Evolutionary conservation across 202 grass and related monocot genomes (phyloP), one percentile per base, ranked within the genome.

Genomic region (Digitaria exilis): DNA sequence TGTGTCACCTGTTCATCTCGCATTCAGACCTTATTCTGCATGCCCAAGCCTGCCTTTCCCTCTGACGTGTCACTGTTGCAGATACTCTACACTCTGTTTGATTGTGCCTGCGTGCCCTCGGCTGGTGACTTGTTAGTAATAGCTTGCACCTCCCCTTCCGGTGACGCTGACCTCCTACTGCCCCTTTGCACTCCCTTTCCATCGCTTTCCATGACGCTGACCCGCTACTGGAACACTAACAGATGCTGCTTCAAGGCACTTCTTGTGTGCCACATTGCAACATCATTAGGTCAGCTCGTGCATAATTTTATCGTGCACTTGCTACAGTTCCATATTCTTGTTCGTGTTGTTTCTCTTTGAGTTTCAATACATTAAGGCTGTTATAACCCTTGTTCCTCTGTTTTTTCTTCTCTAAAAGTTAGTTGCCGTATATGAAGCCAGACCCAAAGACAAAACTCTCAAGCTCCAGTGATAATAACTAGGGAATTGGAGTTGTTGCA

Each of bases 121-220:
- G n/a, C 69, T 68, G 86, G 75, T 84, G 80, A 73, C 80, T 84
- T 88, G 75, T 46, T 73, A 59, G 81, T 49, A 84, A 88, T 84
- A 82, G 81, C 26, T 75, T 88, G 69, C 69, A 80, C 50, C 69
- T 80, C 75, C 81, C 64, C 80, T 88, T 88, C 80, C 60, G 64
- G 56, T 54, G 86, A 84, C 16, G 7, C 41, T 0, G 81, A 88
- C 86, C 24, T 84, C 75, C 75, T 75, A 80, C 86, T 84, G 25
- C 42, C 76, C 76, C 69, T 43, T 58, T 61, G 81, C 69, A 75
- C 22, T 80, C 81, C 76, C 75, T 84, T 75, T 75, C 60, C 18
- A 17, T 80, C 81, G 58, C 75, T 84, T 75, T 75, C 60, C 22
- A n/a, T 75, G 76, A 88, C 3, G 6, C 10, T 34, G 81, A 80